Percentiles rank a stretch among this genome's conserved stretches.
Conservation (phyloP, 495 filamentous ascomycete species). For the Staphylotrichum longicolle region DNA sequence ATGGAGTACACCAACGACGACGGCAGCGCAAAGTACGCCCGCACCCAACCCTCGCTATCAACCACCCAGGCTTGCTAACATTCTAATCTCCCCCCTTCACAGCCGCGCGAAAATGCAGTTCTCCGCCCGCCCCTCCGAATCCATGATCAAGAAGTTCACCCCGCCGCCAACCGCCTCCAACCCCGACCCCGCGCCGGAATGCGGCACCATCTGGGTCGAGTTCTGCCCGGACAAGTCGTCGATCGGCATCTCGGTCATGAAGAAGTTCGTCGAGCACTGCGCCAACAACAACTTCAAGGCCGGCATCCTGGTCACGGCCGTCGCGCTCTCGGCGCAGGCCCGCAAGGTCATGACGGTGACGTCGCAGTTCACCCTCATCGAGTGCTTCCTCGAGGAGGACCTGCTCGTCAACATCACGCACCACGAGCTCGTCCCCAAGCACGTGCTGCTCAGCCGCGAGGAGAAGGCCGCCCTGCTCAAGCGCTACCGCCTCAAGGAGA, state of each 20-base stretch:
- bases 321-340: constrained; percentile 77
- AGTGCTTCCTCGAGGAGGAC: constrained; percentile 94
- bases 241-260: constrained; percentile 89
- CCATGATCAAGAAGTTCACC: constrained; percentile 82
- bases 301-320: constrained; percentile 81
- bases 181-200: constrained; percentile 65
- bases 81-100: constrained; percentile 4
- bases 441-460: constrained; percentile 82
- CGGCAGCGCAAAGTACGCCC: constrained; percentile 66
- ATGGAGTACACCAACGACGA: constrained; percentile 61
- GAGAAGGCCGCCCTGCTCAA: constrained; percentile 82
- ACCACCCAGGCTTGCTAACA: constrained; percentile 1
- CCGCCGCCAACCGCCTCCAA: constrained; percentile 59
- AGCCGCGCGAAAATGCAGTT: constrained; percentile 84
- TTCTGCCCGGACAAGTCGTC: constrained; percentile 69
- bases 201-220: constrained; percentile 90
- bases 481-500: constrained; percentile 94
- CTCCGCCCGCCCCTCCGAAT: constrained; percentile 73
- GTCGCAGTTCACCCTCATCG: constrained; percentile 70
- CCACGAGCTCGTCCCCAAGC: constrained; percentile 94
- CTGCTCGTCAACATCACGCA: constrained; percentile 96
- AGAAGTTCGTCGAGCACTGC: constrained; percentile 80
- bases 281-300: constrained; percentile 73
- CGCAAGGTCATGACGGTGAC: constrained; percentile 75
- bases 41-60: constrained; percentile 12